Conservation (phyloP, 1,139 yeast species). For the Geotrichum phurueaensis region DNA sequence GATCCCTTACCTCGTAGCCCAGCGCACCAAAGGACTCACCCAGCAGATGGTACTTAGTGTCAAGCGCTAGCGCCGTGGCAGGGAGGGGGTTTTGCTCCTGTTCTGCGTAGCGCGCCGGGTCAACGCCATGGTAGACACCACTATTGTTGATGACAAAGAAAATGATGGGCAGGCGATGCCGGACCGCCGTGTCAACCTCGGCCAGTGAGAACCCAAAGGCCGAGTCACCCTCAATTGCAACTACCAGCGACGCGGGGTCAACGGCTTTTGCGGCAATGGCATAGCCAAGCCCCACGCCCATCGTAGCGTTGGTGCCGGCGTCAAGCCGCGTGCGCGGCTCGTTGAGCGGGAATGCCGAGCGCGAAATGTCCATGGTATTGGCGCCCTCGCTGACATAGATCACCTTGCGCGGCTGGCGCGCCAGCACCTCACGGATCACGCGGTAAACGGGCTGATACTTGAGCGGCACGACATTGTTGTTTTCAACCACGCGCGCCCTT, state of each 20-base stretch:
- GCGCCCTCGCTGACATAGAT: slow-evolving; percentile 59
- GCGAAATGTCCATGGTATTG: slow-evolving; percentile 62
- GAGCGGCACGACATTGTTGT: slow-evolving; percentile 31
- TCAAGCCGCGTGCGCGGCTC: slow-evolving; percentile 51
- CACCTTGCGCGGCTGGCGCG: slow-evolving; percentile 30
- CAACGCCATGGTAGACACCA: slow-evolving; percentile 59
- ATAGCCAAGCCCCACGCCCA: slow-evolving; percentile 65
- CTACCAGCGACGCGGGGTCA: slow-evolving; percentile 41
- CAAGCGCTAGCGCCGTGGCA: slow-evolving; percentile 50
- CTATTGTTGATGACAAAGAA: slow-evolving; percentile 62
- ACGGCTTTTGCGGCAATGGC: slow-evolving; percentile 55
- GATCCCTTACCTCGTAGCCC: slow-evolving; percentile 44
- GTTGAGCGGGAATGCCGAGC: slow-evolving; percentile 52
- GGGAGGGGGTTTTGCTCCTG: slow-evolving; percentile 38
- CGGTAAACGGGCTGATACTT: slow-evolving; percentile 52
- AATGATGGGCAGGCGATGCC: slow-evolving; percentile 47
- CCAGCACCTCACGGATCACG: slow-evolving; percentile 40
- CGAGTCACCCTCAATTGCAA: slow-evolving; percentile 66
- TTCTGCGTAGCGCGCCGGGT: slow-evolving; percentile 32
- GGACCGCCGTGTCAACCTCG: slow-evolving; percentile 58
- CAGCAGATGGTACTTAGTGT: slow-evolving; percentile 50
- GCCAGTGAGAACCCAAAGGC: slow-evolving; percentile 66
- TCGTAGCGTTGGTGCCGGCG: slow-evolving; percentile 67
- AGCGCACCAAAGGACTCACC: slow-evolving; percentile 51
- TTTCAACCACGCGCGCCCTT: slow-evolving; percentile 35